phyloP scores from a whole-genome alignment of 768 basidiomycete genomes.

The Rhizopogon vinicolor region DNA sequence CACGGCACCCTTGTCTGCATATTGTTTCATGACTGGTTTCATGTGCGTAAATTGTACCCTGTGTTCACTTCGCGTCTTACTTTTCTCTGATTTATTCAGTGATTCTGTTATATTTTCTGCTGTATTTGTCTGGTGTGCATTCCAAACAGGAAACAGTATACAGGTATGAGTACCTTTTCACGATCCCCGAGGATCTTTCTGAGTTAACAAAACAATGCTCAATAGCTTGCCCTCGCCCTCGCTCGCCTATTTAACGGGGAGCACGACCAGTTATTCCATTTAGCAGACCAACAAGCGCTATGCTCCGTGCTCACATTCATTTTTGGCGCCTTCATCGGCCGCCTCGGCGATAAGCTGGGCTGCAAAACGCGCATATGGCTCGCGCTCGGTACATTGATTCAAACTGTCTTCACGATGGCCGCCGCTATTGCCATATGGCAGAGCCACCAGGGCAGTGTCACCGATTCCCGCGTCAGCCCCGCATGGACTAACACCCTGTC shows the following conservation, averaged over 20 bases:
- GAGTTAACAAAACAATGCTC: background rate
- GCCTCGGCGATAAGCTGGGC: too few relatives aligned
- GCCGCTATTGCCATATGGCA: constrained; percentile 71
- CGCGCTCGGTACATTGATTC: constrained; percentile 62
- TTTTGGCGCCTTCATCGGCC: too few relatives aligned
- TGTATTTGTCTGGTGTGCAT: constrained; percentile 81
- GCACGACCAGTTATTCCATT: constrained; percentile 30
- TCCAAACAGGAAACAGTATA: constrained; percentile 76
- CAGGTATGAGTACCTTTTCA: constrained; percentile 39
- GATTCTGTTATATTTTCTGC: constrained; percentile 75
- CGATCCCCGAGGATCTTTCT: too few relatives aligned
- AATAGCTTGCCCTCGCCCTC: constrained; percentile 71
- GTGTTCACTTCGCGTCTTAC: background rate
- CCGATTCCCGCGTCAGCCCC: constrained; percentile 51
- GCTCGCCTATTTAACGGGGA: constrained; percentile 67
- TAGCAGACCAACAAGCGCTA: too few relatives aligned
- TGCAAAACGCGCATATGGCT: constrained; percentile 47
- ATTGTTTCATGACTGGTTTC: constrained; percentile 78
- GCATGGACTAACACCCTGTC: constrained; percentile 67
- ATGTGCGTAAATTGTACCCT: constrained; percentile 41
- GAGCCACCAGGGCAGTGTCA: constrained; percentile 52
- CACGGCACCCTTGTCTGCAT: constrained; percentile 53
- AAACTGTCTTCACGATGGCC: constrained; percentile 72
- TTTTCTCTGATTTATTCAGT: constrained; percentile 27
- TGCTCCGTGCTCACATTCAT: too few relatives aligned